Evolutionary conservation across 2,329 filamentous ascomycete genomes (phyloP), one percentile per base, ranked within the genome.

Genomic region (Mycosphaerella arachidis): DNA sequence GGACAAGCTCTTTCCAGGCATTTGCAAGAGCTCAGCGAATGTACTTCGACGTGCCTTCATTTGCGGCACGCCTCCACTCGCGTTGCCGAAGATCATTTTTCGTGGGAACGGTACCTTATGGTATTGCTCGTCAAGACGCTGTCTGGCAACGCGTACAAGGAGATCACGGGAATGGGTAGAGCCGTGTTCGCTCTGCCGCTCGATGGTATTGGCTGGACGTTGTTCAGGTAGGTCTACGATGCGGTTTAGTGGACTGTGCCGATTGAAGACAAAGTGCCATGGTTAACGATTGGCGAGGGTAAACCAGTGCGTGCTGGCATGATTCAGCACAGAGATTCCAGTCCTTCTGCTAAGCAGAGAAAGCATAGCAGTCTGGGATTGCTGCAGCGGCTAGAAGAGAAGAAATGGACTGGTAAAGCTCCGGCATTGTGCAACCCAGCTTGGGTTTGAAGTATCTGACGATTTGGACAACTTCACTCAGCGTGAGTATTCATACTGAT

Each of bases 331-430:
- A 59, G 58, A 2, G 58, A 59, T 4, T 62, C 66, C 66, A 43
- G 59, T 61, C 3, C 48, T 68, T 33, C 33, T 59, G 8, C 53
- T 67, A 57, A 66, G 61, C 52, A 56, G 66, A 18, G 60, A 62
- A 48, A 66, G 65, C 57, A 55, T 63, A n/a, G 63, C 65, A 20
- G 62, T 68, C 10, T 67, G 66, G 66, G 8, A n/a, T n/a, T 65
- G 6, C 56, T 68, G 57, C 63, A 67, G 57, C 63, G 67, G 56
- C 37, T 65, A 29, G 52, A 64, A 40, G 63, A 63, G 54, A 63
- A 33, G 53, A 66, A 66, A 51, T 68, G 63, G 63, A 54, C 67
- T 16, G 63, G 63, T 8, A 62, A 58, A 43, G 61, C 61, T 29
- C 66, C 66, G 20, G 56, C 57, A 30, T 27, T 68, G 24, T 66